These are phyloP conservation scores for Spirogloea muscicola DNA, from an alignment of 139 green algal genomes.

Conservation along the genomic window DNA sequence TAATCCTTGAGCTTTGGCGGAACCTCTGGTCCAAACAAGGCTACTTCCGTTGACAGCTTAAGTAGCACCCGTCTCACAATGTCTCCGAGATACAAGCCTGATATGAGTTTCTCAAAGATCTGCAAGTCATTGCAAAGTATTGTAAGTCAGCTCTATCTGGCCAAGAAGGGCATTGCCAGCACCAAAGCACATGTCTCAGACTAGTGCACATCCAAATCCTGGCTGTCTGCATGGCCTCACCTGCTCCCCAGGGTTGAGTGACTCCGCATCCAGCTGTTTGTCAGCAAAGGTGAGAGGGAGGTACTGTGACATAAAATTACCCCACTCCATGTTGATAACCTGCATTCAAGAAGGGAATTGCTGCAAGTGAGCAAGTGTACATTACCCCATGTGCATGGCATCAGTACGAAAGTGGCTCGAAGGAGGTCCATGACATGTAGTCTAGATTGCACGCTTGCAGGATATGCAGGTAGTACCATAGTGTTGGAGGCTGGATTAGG, in stretches of 20 bases:
- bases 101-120: slow-evolving; percentile 86
- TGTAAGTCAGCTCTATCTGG: too few species aligned
- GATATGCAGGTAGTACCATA: too few species aligned
- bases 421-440: too few species aligned
- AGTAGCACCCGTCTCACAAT: slow-evolving; percentile 71
- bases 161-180: background rate
- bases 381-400: too few species aligned
- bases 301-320: slow-evolving; percentile 56
- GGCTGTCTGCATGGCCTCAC: background rate
- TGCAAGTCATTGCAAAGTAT: slow-evolving; percentile 39
- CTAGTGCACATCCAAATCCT: background rate
- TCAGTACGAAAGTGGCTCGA: too few species aligned
- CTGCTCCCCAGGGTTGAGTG: slow-evolving; percentile 35
- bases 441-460: too few species aligned
- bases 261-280: slow-evolving; percentile 20
- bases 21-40: slow-evolving; percentile 50
- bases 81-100: slow-evolving; percentile 84
- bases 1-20: slow-evolving; percentile 6
- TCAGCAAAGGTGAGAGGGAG: slow-evolving; percentile 38
- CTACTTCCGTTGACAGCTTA: slow-evolving; percentile 48
- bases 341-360: slow-evolving; percentile 26
- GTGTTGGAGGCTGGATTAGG: too few species aligned
- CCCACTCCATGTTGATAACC: slow-evolving; percentile 81
- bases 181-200: background rate
- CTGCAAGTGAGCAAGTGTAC: too few species aligned